These are phyloP conservation scores for Larix kaempferi DNA, from an alignment of 75 land plant genomes.

Conservation along the genomic window DNA sequence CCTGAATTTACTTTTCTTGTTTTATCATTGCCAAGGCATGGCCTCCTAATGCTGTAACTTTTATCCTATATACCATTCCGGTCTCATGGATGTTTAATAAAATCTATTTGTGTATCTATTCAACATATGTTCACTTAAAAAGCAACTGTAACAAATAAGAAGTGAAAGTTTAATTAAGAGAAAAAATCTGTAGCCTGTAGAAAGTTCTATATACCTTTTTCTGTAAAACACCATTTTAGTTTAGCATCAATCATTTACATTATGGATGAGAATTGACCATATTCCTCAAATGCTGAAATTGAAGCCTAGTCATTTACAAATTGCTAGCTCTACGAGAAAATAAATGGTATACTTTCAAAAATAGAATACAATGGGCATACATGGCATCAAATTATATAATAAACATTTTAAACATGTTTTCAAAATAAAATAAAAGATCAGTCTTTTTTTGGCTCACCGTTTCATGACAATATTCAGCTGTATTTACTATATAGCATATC, in stretches of 20 bases:
- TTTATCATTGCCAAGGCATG: too few species aligned
- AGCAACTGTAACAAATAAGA: not conserved
- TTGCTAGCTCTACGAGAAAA: not conserved
- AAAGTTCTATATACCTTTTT: not conserved
- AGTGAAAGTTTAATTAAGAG: not conserved
- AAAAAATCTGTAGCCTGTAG: not conserved
- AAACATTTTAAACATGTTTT: not conserved
- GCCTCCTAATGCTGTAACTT: too few species aligned
- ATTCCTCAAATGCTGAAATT: not conserved
- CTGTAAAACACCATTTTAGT: not conserved
- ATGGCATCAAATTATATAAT: not conserved
- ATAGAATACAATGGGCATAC: not conserved
- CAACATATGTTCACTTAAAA: not conserved
- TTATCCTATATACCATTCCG: too few species aligned
- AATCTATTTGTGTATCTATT: too few species aligned
- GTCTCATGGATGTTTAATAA: too few species aligned
- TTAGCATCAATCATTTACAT: not conserved
- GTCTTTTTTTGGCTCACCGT: slow-evolving; percentile 52
- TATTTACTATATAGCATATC: slow-evolving; percentile 95
- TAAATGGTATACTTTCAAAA: not conserved
- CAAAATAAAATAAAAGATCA: not conserved
- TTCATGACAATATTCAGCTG: slow-evolving; percentile 98
- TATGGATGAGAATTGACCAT: not conserved
- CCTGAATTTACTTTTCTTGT: too few species aligned
- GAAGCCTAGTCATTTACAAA: not conserved